A percentile compares a stretch with the other conserved stretches of the same genome.
phyloP scores from a whole-genome alignment of 2,329 filamentous ascomycete genomes.

The Teratosphaeria pseudoeucalypti region DNA sequence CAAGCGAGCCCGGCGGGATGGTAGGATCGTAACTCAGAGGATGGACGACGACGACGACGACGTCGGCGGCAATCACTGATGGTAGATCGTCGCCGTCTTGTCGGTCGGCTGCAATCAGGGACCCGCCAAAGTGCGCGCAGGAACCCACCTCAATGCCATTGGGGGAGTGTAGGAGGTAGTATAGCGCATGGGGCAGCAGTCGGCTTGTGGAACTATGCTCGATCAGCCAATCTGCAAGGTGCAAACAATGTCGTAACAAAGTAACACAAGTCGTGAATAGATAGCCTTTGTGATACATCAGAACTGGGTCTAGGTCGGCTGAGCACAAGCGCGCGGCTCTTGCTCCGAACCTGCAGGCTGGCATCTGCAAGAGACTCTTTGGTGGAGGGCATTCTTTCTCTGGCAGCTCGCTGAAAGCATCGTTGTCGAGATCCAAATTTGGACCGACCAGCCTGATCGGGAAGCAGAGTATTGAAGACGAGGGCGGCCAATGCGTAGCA shows the following conservation, averaged over 20 bases:
- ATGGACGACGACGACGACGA: too few relatives aligned
- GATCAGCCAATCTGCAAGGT: neutral
- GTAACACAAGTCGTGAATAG: neutral
- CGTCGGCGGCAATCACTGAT: too few relatives aligned
- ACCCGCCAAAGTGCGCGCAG: too few relatives aligned
- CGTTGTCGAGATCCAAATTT: too few relatives aligned
- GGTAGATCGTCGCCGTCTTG: too few relatives aligned
- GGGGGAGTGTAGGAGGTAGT: neutral
- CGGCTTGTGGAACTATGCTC: neutral
- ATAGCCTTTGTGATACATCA: neutral
- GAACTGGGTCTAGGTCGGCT: neutral
- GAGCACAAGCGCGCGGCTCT: neutral
- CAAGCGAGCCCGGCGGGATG: neutral
- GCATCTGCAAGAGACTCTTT: neutral
- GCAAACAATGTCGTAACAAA: neutral
- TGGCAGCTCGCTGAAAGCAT: neutral
- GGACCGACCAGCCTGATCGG: neutral
- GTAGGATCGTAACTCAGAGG: neutral
- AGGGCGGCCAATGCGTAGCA: neutral
- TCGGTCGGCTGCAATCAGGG: too few relatives aligned
- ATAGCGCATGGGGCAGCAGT: neutral
- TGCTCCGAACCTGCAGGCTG: neutral
- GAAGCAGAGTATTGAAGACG: neutral
- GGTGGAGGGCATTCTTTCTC: neutral
- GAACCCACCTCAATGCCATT: too few relatives aligned